A percentile compares a stretch with the other conserved stretches of the same genome.
phyloP scores from a whole-genome alignment of 176 grass and related monocot species.

The sorghum (Sorghum bicolor) region DNA sequence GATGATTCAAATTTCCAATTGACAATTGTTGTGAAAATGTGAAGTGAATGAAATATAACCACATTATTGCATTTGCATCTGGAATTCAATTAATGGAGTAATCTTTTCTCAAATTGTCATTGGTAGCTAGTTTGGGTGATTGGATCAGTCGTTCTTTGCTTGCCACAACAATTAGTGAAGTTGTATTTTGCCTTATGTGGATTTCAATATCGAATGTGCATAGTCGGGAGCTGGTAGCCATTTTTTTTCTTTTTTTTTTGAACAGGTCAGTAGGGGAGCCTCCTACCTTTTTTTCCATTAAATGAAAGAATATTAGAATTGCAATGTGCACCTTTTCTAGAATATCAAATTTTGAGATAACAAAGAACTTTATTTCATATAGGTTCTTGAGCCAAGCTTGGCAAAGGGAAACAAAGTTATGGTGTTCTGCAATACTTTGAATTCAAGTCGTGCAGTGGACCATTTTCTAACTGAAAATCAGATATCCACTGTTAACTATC shows the following conservation, averaged over 20 bases:
- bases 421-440: conserved; percentile 98
- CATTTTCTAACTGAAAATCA: conserved; percentile 93
- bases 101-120: not conserved
- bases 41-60: not conserved
- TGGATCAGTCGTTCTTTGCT: not conserved
- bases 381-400: conserved; percentile 98
- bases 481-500: conserved; percentile 95
- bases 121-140: not conserved
- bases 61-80: not conserved
- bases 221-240: not conserved
- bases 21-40: not conserved
- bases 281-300: too few relatives aligned
- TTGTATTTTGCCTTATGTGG: not conserved
- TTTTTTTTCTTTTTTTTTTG: too few relatives aligned
- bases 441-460: conserved; percentile 94
- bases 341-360: not conserved
- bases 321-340: not conserved
- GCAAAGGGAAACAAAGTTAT: conserved; percentile 90
- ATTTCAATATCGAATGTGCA: not conserved
- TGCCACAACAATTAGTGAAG: not conserved
- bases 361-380: conserved; percentile 11
- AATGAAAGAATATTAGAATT: too few relatives aligned
- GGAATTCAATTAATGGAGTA: not conserved
- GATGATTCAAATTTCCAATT: not conserved
- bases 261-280: too few relatives aligned